These are phyloP conservation scores for Kernera saxatilis DNA, from an alignment of 345 rosid genomes.

Conservation along the genomic window DNA sequence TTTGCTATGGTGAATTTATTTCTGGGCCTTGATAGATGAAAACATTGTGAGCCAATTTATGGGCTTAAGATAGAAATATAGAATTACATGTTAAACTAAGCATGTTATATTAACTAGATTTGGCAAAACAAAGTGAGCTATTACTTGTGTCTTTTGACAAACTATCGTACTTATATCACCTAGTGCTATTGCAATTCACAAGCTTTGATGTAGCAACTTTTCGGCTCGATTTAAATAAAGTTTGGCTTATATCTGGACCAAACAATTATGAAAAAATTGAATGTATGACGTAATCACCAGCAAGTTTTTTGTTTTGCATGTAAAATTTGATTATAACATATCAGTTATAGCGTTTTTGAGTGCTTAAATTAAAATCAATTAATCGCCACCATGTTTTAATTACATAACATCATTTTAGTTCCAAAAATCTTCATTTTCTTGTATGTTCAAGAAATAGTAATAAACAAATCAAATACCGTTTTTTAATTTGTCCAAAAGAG, in stretches of 20 bases:
- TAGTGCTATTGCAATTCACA: not conserved
- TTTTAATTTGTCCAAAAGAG: not conserved
- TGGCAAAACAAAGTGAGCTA: not conserved
- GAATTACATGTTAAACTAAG: not conserved
- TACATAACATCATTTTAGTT: not conserved
- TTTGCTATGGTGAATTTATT: not conserved
- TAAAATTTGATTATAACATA: not conserved
- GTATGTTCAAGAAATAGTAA: too few species aligned
- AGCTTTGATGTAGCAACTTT: not conserved
- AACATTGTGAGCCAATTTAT: not conserved
- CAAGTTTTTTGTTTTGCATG: too few species aligned
- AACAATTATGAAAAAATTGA: not conserved
- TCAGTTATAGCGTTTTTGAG: not conserved
- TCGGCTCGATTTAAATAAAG: not conserved
- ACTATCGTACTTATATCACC: not conserved
- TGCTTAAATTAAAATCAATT: not conserved
- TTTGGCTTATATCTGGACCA: not conserved
- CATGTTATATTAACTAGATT: not conserved
- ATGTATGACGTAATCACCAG: not conserved
- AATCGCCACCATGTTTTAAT: not conserved
- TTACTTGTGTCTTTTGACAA: not conserved
- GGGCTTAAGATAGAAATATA: conserved; percentile 5
- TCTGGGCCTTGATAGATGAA: not conserved
- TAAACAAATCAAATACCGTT: too few species aligned
- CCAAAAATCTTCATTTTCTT: too few species aligned